A percentile compares a stretch with the other conserved stretches of the same genome.
These are phyloP conservation scores for Zymoseptoria passerinii DNA, from an alignment of 2,329 filamentous ascomycete genomes.

Conservation along the genomic window DNA sequence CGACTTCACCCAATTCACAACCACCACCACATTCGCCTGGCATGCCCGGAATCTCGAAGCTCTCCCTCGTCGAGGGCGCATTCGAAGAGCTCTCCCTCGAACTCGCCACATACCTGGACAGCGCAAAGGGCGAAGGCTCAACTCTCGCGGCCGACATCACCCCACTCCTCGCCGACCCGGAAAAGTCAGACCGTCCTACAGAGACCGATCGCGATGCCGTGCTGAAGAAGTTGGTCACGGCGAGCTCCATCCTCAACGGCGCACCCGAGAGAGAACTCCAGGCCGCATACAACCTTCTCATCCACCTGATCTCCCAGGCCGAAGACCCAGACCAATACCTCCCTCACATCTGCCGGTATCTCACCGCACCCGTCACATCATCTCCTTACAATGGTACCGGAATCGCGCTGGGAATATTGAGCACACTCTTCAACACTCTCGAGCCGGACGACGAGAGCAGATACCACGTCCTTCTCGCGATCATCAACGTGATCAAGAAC, in stretches of 20 bases:
- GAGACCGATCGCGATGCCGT: slow-evolving; percentile 69
- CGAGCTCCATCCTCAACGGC: slow-evolving; percentile 66
- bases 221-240: slow-evolving; percentile 79
- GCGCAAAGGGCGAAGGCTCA: slow-evolving; percentile 56
- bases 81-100: slow-evolving; percentile 91
- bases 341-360: slow-evolving; percentile 78
- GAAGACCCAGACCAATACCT: slow-evolving; percentile 79
- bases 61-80: slow-evolving; percentile 73
- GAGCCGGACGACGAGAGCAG: slow-evolving; percentile 66
- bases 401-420: slow-evolving; percentile 81
- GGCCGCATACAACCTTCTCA: slow-evolving; percentile 90
- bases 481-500: slow-evolving; percentile 70
- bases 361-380: slow-evolving; percentile 75
- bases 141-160: slow-evolving; percentile 55
- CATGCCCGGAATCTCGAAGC: slow-evolving; percentile 55
- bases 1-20: background rate
- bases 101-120: slow-evolving; percentile 88
- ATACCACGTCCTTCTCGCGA: slow-evolving; percentile 83
- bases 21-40: slow-evolving; percentile 13
- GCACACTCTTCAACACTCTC: slow-evolving; percentile 94
- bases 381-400: slow-evolving; percentile 78
- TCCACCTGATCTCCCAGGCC: slow-evolving; percentile 84
- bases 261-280: slow-evolving; percentile 96
- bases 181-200: slow-evolving; percentile 39
- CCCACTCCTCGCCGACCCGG: slow-evolving; percentile 50